Base-by-base conservation (phyloP, 2,329 filamentous ascomycete species). In the Celoporthe dispersa region DNA sequence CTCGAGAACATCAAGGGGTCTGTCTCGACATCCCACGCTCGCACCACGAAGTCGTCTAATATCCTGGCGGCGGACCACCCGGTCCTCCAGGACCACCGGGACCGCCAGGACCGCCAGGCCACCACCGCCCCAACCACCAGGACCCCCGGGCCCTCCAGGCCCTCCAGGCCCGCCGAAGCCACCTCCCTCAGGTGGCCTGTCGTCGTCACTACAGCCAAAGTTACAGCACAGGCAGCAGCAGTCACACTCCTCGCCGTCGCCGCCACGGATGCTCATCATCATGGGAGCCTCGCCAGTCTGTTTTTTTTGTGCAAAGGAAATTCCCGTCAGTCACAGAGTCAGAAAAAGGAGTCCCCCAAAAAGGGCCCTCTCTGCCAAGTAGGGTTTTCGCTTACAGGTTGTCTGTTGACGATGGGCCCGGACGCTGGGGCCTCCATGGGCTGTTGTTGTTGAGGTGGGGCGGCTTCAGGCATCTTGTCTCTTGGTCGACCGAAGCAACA, bases 391-490 rank as follows among this genome's bases (percentile, higher is more conserved):
- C 70, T 64, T 70, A 71, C 70, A 9, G 64, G 70, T 33, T 70
- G 68, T 12, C 61, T 60, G 39, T 51, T 64, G 48, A 63, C 19
- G 8, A 70, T 59, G 35, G 63, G 44, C 7, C 55, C 61, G 16
- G 55, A 57, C 7, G 37, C 37, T 9, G 64, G 28, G 28, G 61
- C 70, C 70, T 68, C 68, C 70, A 71, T 70, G 19, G 65, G 70
- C 33, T 57, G 41, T 60, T 70, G 70, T 22, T 67, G 61, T 65
- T 68, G 68, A 57, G 65, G 70, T 55, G 70, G 67, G 64, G 59
- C 60, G 68, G 68, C 55, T 70, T 68, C 68, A 35, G 65, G 68
- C 70, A 70, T 71, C 35, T 67, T 71, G 65, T 25, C 19, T n/a
- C 14, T 33, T 35, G 39, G 28, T 61, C 44, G 41, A 33, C 28